Evolutionary conservation across 2,329 filamentous ascomycete genomes (phyloP).

Genomic region (Tolypocladium nubicola): DNA sequence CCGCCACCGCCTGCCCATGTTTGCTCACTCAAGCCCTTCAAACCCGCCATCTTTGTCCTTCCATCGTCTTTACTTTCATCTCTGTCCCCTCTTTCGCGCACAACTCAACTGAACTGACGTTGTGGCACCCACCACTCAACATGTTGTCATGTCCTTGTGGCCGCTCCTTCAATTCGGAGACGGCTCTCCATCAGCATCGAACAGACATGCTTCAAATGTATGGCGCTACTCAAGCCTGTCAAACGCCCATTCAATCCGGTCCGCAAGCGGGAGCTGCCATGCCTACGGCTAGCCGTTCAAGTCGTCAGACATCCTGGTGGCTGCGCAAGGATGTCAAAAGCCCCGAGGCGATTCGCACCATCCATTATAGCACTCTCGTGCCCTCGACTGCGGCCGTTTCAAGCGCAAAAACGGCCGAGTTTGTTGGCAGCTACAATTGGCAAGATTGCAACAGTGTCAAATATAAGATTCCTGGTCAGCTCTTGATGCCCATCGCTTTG

Average conservation of each 20-base stretch:
- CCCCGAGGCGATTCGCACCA: neutral
- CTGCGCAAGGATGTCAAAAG: neutral
- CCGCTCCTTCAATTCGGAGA: neutral
- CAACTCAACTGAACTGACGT: too few species aligned
- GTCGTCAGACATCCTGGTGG: neutral
- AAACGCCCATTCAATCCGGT: neutral
- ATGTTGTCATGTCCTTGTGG: neutral
- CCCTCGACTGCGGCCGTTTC: neutral
- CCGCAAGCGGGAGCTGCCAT: neutral
- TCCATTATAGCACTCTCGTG: neutral
- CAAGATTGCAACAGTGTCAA: neutral
- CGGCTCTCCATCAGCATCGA: neutral
- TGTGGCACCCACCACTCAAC: neutral
- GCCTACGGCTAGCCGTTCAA: neutral
- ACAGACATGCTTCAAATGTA: neutral
- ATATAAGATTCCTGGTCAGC: neutral
- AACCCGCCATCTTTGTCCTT: too few species aligned
- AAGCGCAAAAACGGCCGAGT: neutral
- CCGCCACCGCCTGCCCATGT: too few species aligned
- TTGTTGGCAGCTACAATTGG: neutral
- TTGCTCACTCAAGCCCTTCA: too few species aligned
- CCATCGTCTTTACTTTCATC: too few species aligned
- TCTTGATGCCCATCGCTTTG: neutral
- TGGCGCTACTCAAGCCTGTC: neutral
- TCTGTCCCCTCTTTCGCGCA: too few species aligned